These are phyloP conservation scores for Paramecium sexaurelia DNA, from an alignment of 73 alveolate genomes.

Conservation along the genomic window DNA sequence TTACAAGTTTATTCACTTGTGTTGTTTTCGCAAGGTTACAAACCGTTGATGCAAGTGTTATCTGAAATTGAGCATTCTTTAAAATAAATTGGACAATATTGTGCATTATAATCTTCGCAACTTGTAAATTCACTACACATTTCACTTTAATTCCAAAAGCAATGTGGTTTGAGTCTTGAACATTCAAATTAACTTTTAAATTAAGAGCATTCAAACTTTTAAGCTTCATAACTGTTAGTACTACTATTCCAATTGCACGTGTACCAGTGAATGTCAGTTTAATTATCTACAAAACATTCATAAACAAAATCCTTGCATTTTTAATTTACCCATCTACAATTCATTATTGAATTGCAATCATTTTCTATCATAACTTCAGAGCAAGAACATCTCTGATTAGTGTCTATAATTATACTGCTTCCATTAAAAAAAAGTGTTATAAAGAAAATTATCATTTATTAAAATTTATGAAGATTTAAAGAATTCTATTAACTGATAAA, in stretches of 20 bases:
- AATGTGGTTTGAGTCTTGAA: background rate
- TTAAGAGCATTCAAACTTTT: background rate
- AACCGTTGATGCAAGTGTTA: background rate
- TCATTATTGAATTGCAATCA: background rate
- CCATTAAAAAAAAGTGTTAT: background rate
- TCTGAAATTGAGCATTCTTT: background rate
- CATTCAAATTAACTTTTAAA: background rate
- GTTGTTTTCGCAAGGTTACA: background rate
- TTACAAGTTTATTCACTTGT: background rate
- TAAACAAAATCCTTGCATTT: background rate
- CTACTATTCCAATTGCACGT: background rate
- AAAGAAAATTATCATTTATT: background rate
- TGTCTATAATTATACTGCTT: background rate
- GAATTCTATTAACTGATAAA: background rate
- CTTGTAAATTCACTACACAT: background rate
- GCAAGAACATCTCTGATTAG: background rate
- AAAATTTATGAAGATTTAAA: background rate
- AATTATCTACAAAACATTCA: background rate
- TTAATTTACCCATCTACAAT: background rate
- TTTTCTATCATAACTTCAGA: background rate
- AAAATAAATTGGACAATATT: background rate
- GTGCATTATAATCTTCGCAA: background rate
- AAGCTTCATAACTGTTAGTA: background rate
- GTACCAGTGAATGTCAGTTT: background rate
- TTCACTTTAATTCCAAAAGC: background rate